Conservation (phyloP, 495 filamentous ascomycete species). For the Aspergillus indologenus region DNA sequence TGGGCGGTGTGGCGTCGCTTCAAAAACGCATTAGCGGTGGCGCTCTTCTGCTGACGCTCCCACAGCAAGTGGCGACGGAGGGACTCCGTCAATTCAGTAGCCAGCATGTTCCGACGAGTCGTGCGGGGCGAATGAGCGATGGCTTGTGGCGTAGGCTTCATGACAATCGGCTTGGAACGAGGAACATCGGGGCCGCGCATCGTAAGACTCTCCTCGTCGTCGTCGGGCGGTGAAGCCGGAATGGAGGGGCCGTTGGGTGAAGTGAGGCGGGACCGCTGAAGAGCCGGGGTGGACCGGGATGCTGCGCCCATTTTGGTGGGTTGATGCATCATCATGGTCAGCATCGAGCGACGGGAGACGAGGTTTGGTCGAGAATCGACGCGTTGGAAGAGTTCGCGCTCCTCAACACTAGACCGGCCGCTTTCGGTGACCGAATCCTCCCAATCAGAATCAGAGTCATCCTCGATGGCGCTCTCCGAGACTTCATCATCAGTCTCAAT, state of each 20-base stretch:
- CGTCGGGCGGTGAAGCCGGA: constrained; percentile 67
- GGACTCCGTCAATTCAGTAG: constrained; percentile 84
- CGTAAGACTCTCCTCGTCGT: constrained; percentile 64
- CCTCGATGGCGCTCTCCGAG: constrained; percentile 81
- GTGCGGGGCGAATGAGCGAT: constrained; percentile 82
- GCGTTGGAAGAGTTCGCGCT: constrained; percentile 76
- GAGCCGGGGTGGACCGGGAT: constrained; percentile 76
- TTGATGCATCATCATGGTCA: constrained; percentile 86
- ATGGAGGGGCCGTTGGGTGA: constrained; percentile 73
- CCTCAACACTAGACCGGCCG: constrained; percentile 74
- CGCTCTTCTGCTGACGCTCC: constrained; percentile 87
- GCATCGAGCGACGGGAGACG: constrained; percentile 78
- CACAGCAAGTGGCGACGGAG: constrained; percentile 75
- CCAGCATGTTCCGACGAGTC: constrained; percentile 94
- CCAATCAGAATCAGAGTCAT: constrained; percentile 86
- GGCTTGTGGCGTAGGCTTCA: constrained; percentile 57
- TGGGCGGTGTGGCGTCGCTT: constrained; percentile 91
- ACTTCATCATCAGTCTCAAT: constrained; percentile 71
- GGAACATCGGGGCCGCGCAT: constrained; percentile 73
- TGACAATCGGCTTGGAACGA: constrained; percentile 81
- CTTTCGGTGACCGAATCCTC: constrained; percentile 91
- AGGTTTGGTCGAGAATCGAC: constrained; percentile 88
- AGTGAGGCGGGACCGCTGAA: constrained; percentile 72
- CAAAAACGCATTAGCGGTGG: constrained; percentile 80
- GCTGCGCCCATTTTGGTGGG: constrained; percentile 46